Evolutionary conservation across 139 green algal genomes (phyloP).

Genomic region (Chlamydomonas eustigma): DNA sequence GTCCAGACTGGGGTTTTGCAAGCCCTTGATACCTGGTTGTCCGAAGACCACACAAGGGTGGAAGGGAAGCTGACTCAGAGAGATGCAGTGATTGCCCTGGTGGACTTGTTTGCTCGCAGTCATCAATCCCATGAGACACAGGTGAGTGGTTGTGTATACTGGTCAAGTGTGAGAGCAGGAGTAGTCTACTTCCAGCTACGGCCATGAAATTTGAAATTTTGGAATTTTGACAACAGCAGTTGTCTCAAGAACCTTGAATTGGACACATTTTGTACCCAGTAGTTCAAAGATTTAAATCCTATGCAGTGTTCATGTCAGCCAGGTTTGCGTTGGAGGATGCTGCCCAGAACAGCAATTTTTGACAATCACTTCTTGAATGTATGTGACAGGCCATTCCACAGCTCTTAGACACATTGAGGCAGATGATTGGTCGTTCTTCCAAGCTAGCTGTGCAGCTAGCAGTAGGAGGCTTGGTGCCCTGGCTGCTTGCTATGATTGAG

Average conservation of each 20-base stretch:
- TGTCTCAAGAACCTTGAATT: too few species aligned
- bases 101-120: conserved; percentile 37
- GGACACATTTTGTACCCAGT: too few species aligned
- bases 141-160: background rate
- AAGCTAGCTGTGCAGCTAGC: conserved; percentile 48
- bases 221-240: too few species aligned
- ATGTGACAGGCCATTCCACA: conserved; percentile 27
- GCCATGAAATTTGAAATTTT: too few species aligned
- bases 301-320: too few species aligned
- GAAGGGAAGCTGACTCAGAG: conserved; percentile 55
- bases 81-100: conserved; percentile 46
- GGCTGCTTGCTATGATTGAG: conserved; percentile 44
- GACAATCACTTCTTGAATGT: too few species aligned
- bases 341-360: too few species aligned
- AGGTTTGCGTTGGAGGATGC: too few species aligned
- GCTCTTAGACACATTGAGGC: conserved; percentile 51
- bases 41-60: conserved; percentile 55
- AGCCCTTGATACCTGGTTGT: conserved; percentile 67
- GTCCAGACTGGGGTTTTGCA: conserved; percentile 56
- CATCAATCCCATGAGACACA: background rate
- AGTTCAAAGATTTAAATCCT: too few species aligned
- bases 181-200: too few species aligned
- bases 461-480: conserved; percentile 26
- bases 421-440: conserved; percentile 47
- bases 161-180: too few species aligned